A percentile compares a stretch with the other conserved stretches of the same genome.
phyloP scores from a whole-genome alignment of 805 yeast genomes.

The Pichia rugopelliculosa region DNA sequence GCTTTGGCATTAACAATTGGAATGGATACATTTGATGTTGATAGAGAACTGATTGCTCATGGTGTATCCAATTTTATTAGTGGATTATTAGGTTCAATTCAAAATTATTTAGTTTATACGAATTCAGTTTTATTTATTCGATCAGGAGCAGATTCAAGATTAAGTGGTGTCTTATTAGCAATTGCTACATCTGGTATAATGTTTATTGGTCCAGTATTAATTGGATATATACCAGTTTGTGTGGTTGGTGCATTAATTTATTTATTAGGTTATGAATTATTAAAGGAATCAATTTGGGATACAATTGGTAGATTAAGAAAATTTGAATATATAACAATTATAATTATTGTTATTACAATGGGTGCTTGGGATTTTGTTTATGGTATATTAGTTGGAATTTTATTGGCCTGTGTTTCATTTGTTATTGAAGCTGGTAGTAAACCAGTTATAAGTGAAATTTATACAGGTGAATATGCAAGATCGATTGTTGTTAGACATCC shows the following conservation, averaged over 20 bases:
- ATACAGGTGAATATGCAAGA: constrained; percentile 81
- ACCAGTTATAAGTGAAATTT: constrained; percentile 74
- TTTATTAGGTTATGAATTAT: constrained; percentile 80
- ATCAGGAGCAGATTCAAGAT: constrained; percentile 87
- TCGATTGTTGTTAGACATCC: constrained; percentile 91
- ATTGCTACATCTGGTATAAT: constrained; percentile 71
- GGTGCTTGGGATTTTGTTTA: constrained; percentile 92
- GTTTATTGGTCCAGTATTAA: constrained; percentile 86
- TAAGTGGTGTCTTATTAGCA: constrained; percentile 88
- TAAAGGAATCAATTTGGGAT: constrained; percentile 81
- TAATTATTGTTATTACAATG: constrained; percentile 87
- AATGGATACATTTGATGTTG: constrained; percentile 82
- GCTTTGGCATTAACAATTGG: constrained; percentile 89
- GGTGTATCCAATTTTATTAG: constrained; percentile 84
- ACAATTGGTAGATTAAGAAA: constrained; percentile 67
- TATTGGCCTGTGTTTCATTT: constrained; percentile 90
- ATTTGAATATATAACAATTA: constrained; percentile 79
- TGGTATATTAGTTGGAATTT: constrained; percentile 85
- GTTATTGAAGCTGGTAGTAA: constrained; percentile 85
- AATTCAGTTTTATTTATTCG: constrained; percentile 85
- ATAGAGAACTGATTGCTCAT: constrained; percentile 89
- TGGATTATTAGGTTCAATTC: constrained; percentile 81
- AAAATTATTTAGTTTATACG: constrained; percentile 91
- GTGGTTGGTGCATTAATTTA: constrained; percentile 93
- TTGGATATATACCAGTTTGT: constrained; percentile 90